These are phyloP conservation scores for Suillus tomentosus DNA, from an alignment of 768 basidiomycete genomes.

Conservation along the genomic window DNA sequence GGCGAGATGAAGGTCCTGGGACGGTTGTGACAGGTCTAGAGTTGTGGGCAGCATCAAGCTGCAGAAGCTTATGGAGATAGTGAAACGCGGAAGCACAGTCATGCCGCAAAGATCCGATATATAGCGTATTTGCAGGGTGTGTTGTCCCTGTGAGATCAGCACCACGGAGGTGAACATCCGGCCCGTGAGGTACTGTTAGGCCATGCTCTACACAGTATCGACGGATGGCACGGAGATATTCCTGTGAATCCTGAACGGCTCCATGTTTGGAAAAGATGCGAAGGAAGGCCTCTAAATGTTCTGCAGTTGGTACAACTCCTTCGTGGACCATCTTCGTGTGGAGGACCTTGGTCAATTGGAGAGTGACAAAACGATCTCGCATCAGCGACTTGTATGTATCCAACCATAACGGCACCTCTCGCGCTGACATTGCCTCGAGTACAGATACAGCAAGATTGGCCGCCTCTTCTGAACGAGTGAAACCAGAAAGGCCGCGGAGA, in stretches of 20 bases:
- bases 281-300: constrained; percentile 51
- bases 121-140: constrained; percentile 43
- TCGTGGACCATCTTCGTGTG: constrained; percentile 44
- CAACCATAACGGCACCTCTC: constrained; percentile 41
- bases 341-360: constrained; percentile 51
- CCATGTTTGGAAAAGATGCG: constrained; percentile 49
- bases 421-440: constrained; percentile 49
- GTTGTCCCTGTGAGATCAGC: constrained; percentile 22
- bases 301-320: constrained; percentile 39
- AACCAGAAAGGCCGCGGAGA: constrained; percentile 51
- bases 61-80: constrained; percentile 45
- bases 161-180: background rate
- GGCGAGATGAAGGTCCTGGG: background rate
- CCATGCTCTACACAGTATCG: constrained; percentile 22
- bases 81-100: constrained; percentile 47
- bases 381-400: constrained; percentile 48
- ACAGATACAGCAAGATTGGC: constrained; percentile 43
- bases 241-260: constrained; percentile 40
- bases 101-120: constrained; percentile 42
- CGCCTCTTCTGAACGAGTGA: constrained; percentile 40
- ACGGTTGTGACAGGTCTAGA: constrained; percentile 10
- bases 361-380: constrained; percentile 50
- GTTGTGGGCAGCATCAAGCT: constrained; percentile 22
- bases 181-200: constrained; percentile 25
- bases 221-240: constrained; percentile 44